A percentile compares a stretch with the other conserved stretches of the same genome.
Conservation (phyloP, 2,329 filamentous ascomycete species). For the Curvularia hawaiiensis region DNA sequence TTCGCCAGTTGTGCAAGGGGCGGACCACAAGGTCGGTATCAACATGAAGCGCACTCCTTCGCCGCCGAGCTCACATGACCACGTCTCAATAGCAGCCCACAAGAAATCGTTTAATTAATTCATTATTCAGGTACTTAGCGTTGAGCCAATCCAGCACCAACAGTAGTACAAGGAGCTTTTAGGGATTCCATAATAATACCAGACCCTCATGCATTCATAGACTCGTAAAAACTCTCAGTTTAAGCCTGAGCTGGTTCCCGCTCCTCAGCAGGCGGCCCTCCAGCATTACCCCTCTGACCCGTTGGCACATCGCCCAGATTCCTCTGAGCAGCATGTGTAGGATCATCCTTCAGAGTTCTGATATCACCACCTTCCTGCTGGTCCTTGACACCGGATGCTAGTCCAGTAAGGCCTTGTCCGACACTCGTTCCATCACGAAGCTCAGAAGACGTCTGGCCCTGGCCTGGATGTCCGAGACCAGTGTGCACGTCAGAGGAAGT, state of each 20-base stretch:
- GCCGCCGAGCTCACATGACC: no score
- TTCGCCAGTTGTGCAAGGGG: no score
- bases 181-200: not conserved
- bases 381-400: constrained; percentile 34
- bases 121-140: not conserved
- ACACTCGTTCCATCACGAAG: constrained; percentile 53
- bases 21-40: no score
- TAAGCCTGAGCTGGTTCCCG: constrained; percentile 36
- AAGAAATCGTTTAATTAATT: not conserved
- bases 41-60: not conserved
- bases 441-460: constrained; percentile 57
- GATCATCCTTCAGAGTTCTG: constrained; percentile 38
- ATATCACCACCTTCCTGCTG: constrained; percentile 17
- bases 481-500: constrained; percentile 60
- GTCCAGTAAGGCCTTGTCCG: constrained; percentile 54
- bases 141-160: not conserved
- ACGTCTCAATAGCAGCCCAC: not conserved
- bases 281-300: constrained; percentile 41
- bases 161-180: not conserved
- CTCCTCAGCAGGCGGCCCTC: constrained; percentile 43
- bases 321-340: constrained; percentile 45
- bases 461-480: constrained; percentile 58
- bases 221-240: not conserved
- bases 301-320: constrained; percentile 46
- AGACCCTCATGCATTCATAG: not conserved